These are phyloP conservation scores for Ophiosphaerella herpotricha DNA, from an alignment of 2,329 filamentous ascomycete species.

Conservation along the genomic window DNA sequence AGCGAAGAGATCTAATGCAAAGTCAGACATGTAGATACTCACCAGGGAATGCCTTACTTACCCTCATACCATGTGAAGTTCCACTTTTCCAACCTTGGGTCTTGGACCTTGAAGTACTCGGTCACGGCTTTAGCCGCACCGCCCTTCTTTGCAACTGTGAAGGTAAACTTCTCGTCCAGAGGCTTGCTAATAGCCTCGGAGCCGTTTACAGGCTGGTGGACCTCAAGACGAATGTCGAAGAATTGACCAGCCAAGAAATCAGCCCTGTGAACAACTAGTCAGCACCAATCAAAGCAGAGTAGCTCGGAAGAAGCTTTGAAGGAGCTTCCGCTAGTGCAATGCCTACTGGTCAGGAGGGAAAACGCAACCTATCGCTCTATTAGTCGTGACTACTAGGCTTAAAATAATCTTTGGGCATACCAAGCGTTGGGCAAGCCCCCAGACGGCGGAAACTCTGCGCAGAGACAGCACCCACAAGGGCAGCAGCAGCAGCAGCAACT, in stretches of 20 bases:
- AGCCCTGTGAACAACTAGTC: conserved; percentile 51
- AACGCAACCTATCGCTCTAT: conserved; percentile 49
- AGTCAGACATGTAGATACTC: conserved; percentile 6
- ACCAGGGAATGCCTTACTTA: conserved; percentile 25
- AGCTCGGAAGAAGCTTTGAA: conserved; percentile 4
- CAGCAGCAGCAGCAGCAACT: conserved; percentile 29
- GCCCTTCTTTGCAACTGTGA: conserved; percentile 70
- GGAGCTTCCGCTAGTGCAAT: conserved; percentile 2
- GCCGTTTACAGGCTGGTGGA: conserved; percentile 81
- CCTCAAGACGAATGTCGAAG: conserved; percentile 82
- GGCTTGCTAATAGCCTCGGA: conserved; percentile 74
- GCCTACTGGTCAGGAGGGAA: conserved; percentile 63
- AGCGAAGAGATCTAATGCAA: conserved; percentile 68
- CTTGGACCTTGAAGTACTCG: conserved; percentile 70
- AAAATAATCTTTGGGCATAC: conserved; percentile 34
- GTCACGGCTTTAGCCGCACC: conserved; percentile 61
- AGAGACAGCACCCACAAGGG: conserved; percentile 34
- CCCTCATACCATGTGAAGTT: conserved; percentile 82
- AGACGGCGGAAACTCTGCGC: conserved; percentile 62
- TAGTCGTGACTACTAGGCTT: conserved; percentile 11
- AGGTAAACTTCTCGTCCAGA: conserved; percentile 75
- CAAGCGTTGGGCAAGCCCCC: conserved; percentile 60
- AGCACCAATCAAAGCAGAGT: conserved; percentile 5
- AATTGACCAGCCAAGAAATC: conserved; percentile 84
- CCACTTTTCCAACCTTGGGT: conserved; percentile 79